Conservation (phyloP, 306 rosid genomes). For the Fagus crenata region DNA sequence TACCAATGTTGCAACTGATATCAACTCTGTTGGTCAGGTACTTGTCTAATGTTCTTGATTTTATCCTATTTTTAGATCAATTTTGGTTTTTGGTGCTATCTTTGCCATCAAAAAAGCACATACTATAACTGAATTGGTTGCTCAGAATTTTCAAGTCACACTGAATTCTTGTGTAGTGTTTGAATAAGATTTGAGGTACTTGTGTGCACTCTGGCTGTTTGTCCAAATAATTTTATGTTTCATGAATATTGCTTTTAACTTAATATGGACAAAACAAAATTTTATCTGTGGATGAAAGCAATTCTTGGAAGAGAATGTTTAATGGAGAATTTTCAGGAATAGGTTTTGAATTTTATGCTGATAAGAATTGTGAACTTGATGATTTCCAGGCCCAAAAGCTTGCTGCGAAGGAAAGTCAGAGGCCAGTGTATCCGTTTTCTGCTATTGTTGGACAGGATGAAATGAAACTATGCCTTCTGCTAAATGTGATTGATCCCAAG, state of each 20-base stretch:
- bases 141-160: background rate
- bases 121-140: background rate
- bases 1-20: constrained; percentile 80
- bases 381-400: constrained; percentile 53
- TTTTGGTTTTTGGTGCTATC: background rate
- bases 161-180: background rate
- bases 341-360: background rate
- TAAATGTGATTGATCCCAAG: constrained; percentile 92
- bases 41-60: background rate
- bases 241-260: background rate
- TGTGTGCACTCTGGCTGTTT: constrained; percentile 26
- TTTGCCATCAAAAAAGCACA: background rate
- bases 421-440: constrained; percentile 91
- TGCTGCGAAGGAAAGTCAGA: constrained; percentile 58
- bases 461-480: constrained; percentile 92
- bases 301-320: background rate
- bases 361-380: constrained; percentile 23
- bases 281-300: background rate
- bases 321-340: background rate
- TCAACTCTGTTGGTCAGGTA: constrained; percentile 76
- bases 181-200: background rate
- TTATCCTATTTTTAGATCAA: background rate
- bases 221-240: constrained; percentile 10
- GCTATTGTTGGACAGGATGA: constrained; percentile 98
- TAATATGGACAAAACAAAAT: background rate